Evolutionary conservation across 306 rosid species (phyloP).

Genomic region (Rubus idaeus): DNA sequence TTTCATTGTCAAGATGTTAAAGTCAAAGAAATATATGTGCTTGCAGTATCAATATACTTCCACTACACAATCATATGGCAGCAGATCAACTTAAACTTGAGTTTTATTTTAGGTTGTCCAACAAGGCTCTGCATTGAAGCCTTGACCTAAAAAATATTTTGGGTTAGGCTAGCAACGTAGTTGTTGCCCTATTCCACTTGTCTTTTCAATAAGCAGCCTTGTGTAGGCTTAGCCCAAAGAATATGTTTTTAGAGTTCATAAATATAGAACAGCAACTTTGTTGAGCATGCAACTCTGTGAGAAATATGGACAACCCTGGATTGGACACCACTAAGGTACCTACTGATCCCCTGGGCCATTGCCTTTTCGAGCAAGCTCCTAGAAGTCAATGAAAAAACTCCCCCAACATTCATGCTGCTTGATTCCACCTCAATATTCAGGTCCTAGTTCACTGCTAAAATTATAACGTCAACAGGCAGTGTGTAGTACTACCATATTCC

Average conservation of each 20-base stretch:
- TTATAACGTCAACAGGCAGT: neutral
- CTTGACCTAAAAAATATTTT: neutral
- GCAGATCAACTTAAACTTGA: conserved; percentile 2
- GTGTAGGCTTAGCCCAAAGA: neutral
- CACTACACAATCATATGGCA: neutral
- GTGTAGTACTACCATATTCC: neutral
- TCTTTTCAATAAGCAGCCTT: neutral
- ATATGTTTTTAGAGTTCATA: neutral
- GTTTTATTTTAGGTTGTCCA: neutral
- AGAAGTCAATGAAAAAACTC: neutral
- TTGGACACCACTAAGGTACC: neutral
- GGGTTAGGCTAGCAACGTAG: neutral
- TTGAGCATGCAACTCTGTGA: neutral
- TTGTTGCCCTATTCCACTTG: neutral
- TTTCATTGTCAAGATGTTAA: conserved; percentile 21
- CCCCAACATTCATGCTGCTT: neutral
- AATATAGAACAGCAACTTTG: neutral
- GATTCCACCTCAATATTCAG: neutral
- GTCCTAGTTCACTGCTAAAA: neutral
- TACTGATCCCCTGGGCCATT: neutral
- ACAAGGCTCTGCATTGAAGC: neutral
- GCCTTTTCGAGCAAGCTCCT: neutral
- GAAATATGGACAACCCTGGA: neutral
- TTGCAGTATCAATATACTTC: neutral
- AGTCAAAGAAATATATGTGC: neutral